These are phyloP conservation scores for Echinosophora koreensis DNA, from an alignment of 306 rosid genomes.

Conservation along the genomic window DNA sequence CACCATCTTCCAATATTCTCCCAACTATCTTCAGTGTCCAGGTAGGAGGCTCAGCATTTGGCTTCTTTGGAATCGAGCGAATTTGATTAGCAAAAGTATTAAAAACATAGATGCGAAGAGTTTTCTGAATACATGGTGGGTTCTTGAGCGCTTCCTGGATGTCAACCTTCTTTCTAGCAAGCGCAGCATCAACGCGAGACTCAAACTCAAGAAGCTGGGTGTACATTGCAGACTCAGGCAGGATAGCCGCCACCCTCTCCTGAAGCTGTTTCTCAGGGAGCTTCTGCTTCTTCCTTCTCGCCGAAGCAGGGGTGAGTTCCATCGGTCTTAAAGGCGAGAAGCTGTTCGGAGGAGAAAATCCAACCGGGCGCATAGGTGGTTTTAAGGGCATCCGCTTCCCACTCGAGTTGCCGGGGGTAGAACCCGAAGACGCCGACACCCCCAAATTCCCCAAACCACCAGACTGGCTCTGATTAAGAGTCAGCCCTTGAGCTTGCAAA, in stretches of 20 bases:
- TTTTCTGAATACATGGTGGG: conserved; percentile 90
- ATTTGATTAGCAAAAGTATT: conserved; percentile 91
- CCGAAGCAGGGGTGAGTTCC: conserved; percentile 85
- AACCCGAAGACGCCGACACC: conserved; percentile 55
- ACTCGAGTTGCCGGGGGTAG: conserved; percentile 63
- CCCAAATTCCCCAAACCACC: conserved; percentile 75
- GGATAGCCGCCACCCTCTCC: conserved; percentile 87
- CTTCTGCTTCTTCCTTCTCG: conserved; percentile 92
- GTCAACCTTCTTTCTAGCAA: conserved; percentile 91
- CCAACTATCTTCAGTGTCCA: conserved; percentile 98
- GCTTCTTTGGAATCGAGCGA: conserved; percentile 80
- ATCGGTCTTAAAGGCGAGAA: conserved; percentile 76
- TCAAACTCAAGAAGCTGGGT: conserved; percentile 99
- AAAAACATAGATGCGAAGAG: conserved; percentile 91
- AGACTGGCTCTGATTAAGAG: conserved; percentile 68
- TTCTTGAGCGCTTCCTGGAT: conserved; percentile 95
- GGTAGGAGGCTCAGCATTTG: conserved; percentile 88
- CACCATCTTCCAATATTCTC: conserved; percentile 94
- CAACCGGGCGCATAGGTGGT: conserved; percentile 88
- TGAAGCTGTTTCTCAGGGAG: conserved; percentile 93
- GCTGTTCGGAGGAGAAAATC: conserved; percentile 64
- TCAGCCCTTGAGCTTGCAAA: conserved; percentile 89
- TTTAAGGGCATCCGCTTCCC: conserved; percentile 76
- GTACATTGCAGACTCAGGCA: conserved; percentile 90
- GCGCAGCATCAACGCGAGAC: conserved; percentile 91